Evolutionary conservation across 2,329 filamentous ascomycete genomes (phyloP).

Genomic region (Phaeosphaeriaceae sp.): DNA sequence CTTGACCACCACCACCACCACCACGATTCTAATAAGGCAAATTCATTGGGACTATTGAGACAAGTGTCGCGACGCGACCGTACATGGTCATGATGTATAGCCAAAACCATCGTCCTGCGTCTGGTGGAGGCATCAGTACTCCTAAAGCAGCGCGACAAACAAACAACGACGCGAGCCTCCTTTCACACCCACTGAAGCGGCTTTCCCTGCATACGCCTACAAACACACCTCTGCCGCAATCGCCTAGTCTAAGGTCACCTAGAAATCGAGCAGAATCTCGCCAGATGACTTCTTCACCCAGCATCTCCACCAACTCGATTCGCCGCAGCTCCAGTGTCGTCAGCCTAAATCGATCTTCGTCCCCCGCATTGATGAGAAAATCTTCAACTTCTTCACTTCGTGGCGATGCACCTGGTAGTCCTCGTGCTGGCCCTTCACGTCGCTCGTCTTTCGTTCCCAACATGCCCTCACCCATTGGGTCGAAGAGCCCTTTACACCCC

Average conservation of each 20-base stretch:
- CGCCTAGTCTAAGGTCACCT: conserved; percentile 37
- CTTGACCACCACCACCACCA: conserved; percentile 22
- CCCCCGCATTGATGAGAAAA: conserved; percentile 52
- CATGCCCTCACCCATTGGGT: conserved; percentile 46
- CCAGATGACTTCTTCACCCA: conserved; percentile 37
- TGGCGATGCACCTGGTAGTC: conserved; percentile 45
- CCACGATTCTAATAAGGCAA: conserved; percentile 5
- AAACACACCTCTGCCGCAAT: conserved; percentile 38
- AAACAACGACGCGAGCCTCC: conserved; percentile 45
- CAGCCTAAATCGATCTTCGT: conserved; percentile 48
- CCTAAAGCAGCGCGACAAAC: conserved; percentile 32
- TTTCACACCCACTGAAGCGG: conserved; percentile 43
- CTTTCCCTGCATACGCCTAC: conserved; percentile 46
- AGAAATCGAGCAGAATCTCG: conserved; percentile 22
- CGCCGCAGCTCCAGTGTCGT: conserved; percentile 53
- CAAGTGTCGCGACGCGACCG: conserved; percentile 33
- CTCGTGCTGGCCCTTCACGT: conserved; percentile 46
- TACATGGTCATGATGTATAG: conserved; percentile 36
- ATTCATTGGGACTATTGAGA: conserved; percentile 14
- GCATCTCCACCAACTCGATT: conserved; percentile 37
- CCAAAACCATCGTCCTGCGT: conserved; percentile 16
- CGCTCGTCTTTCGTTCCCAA: conserved; percentile 54
- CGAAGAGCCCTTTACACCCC: conserved; percentile 49
- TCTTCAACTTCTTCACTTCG: conserved; percentile 54
- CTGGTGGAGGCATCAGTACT: conserved; percentile 13